Evolutionary conservation across 2,329 filamentous ascomycete species (phyloP).

Genomic region (Lasiodiplodia sp.): DNA sequence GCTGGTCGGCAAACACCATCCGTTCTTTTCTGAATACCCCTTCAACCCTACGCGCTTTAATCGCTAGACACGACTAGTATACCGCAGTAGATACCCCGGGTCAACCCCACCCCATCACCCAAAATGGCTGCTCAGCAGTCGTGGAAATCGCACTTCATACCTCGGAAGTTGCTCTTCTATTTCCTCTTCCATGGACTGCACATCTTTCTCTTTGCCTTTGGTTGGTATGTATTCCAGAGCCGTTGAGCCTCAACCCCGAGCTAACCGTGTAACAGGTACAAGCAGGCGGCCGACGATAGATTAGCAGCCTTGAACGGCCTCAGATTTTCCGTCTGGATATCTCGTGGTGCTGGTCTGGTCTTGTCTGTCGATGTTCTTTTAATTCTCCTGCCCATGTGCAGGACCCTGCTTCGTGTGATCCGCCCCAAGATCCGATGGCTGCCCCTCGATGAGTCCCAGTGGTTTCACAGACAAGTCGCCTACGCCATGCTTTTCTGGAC

Average conservation of each 20-base stretch:
- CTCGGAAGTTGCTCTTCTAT: slow-evolving; percentile 79
- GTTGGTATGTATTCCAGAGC: slow-evolving; percentile 71
- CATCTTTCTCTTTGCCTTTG: slow-evolving; percentile 78
- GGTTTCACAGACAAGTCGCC: slow-evolving; percentile 95
- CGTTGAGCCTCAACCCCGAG: slow-evolving; percentile 21
- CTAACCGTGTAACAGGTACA: slow-evolving; percentile 66
- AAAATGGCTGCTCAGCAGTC: slow-evolving; percentile 19
- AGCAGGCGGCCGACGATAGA: slow-evolving; percentile 73
- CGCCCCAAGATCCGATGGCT: slow-evolving; percentile 87
- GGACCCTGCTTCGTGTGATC: slow-evolving; percentile 83
- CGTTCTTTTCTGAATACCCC: slow-evolving; percentile 20
- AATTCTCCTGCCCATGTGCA: slow-evolving; percentile 92
- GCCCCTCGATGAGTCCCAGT: slow-evolving; percentile 94
- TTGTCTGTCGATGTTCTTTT: slow-evolving; percentile 84
- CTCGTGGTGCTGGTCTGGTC: slow-evolving; percentile 87
- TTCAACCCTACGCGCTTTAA: slow-evolving; percentile 16
- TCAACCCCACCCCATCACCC: not conserved
- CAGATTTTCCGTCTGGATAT: slow-evolving; percentile 92
- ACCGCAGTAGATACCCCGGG: not conserved
- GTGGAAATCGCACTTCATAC: slow-evolving; percentile 60
- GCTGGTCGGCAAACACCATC: slow-evolving; percentile 26
- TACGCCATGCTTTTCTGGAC: slow-evolving; percentile 88
- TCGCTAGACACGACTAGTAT: slow-evolving; percentile 5
- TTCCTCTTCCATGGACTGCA: slow-evolving; percentile 82
- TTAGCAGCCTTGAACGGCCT: slow-evolving; percentile 82